Conservation (phyloP, 768 basidiomycete species). For the Pulveroboletus sp. region DNA sequence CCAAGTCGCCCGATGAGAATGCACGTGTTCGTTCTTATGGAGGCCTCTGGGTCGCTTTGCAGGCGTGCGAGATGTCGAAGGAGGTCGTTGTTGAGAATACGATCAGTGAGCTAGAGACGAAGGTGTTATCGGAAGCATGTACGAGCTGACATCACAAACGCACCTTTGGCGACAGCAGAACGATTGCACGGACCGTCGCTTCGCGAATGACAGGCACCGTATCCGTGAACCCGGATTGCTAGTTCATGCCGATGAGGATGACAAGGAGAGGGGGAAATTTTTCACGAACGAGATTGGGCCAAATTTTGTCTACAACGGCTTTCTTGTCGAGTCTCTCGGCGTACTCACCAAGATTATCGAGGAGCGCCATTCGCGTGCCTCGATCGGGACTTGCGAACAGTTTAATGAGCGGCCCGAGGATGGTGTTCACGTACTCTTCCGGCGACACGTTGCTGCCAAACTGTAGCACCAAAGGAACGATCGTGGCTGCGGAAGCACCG, state of each 20-base stretch:
- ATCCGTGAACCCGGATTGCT: slow-evolving; percentile 97
- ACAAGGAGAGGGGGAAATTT: not conserved
- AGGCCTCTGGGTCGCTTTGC: slow-evolving; percentile 89
- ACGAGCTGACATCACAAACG: not conserved
- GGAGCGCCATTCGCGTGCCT: slow-evolving; percentile 88
- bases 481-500: slow-evolving; percentile 67
- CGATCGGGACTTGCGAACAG: slow-evolving; percentile 88
- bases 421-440: slow-evolving; percentile 62
- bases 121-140: not conserved
- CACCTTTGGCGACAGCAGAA: slow-evolving; percentile 81
- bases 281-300: slow-evolving; percentile 88
- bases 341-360: slow-evolving; percentile 82
- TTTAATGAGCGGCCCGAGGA: slow-evolving; percentile 77
- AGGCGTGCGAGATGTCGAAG: slow-evolving; percentile 88
- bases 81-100: slow-evolving; percentile 94
- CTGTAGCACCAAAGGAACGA: slow-evolving; percentile 81
- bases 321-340: slow-evolving; percentile 84
- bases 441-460: slow-evolving; percentile 69
- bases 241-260: not conserved
- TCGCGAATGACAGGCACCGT: slow-evolving; percentile 93
- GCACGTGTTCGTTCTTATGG: slow-evolving; percentile 95
- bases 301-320: slow-evolving; percentile 81
- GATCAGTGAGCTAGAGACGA: slow-evolving; percentile 67
- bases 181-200: slow-evolving; percentile 87
- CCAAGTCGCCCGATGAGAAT: too few relatives aligned